Evolutionary conservation across 169 alveolate genomes (phyloP).

Genomic region (Blepharisma undulans): DNA sequence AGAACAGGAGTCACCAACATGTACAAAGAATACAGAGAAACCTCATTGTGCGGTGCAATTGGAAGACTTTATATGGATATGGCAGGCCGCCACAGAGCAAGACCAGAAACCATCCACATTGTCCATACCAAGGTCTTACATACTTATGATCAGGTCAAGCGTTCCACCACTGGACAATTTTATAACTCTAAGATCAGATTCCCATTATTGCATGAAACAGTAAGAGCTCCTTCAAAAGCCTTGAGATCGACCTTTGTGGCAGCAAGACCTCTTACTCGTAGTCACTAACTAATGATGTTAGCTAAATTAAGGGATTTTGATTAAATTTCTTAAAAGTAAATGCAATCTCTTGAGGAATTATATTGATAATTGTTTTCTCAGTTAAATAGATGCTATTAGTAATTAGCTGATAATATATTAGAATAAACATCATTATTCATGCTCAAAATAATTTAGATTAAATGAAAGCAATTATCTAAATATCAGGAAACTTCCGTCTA

Average conservation of each 20-base stretch:
- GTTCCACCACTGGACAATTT: constrained; percentile 87
- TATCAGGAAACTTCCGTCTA: constrained; percentile 1
- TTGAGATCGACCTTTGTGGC: constrained; percentile 86
- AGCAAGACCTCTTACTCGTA: constrained; percentile 79
- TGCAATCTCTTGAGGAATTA: too few relatives aligned
- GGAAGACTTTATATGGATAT: constrained; percentile 96
- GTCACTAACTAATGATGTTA: background rate
- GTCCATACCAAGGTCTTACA: constrained; percentile 87
- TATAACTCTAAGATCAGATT: constrained; percentile 87
- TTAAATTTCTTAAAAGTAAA: too few relatives aligned
- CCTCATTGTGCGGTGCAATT: constrained; percentile 95
- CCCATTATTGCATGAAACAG: constrained; percentile 88
- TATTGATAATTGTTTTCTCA: too few relatives aligned
- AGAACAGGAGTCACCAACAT: constrained; percentile 98
- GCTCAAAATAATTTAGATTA: too few relatives aligned
- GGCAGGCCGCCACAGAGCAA: constrained; percentile 98
- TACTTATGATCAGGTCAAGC: constrained; percentile 79
- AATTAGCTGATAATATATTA: too few relatives aligned
- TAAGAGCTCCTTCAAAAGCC: constrained; percentile 82
- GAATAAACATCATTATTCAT: too few relatives aligned
- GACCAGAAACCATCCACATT: constrained; percentile 92
- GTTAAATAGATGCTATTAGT: too few relatives aligned
- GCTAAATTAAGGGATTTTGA: background rate
- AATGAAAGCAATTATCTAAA: too few relatives aligned
- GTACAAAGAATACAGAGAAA: constrained; percentile 99